A percentile compares a stretch with the other conserved stretches of the same genome.
These are phyloP conservation scores for Simplicillium aogashimaense DNA, from an alignment of 2,329 filamentous ascomycete genomes.

Conservation along the genomic window DNA sequence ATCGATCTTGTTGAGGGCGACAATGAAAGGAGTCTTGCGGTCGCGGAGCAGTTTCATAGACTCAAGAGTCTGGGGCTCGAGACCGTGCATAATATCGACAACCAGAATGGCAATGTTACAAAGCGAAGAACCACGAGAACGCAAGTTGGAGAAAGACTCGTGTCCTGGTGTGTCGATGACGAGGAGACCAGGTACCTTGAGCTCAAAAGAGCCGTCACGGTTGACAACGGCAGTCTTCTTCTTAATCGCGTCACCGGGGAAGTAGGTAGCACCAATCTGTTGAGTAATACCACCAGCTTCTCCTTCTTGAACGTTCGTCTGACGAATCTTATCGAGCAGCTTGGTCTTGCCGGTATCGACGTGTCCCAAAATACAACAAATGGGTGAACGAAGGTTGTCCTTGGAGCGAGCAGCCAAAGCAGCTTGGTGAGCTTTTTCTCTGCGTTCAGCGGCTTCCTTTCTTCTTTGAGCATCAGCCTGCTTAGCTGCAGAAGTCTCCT, in stretches of 20 bases:
- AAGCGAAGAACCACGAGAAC: slow-evolving; percentile 91
- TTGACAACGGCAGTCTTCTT: slow-evolving; percentile 94
- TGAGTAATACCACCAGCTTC: slow-evolving; percentile 99
- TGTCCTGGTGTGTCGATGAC: slow-evolving; percentile 98
- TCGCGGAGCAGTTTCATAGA: slow-evolving; percentile 92
- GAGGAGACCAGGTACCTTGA: slow-evolving; percentile 93
- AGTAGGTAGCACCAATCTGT: slow-evolving; percentile 98
- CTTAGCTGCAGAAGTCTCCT: slow-evolving; percentile 64
- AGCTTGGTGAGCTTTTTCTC: slow-evolving; percentile 84
- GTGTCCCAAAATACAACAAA: slow-evolving; percentile 99
- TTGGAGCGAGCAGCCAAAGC: slow-evolving; percentile 84
- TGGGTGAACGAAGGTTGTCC: slow-evolving; percentile 91
- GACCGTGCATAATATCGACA: slow-evolving; percentile 99
- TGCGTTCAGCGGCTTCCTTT: slow-evolving; percentile 77
- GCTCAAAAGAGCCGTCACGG: slow-evolving; percentile 78
- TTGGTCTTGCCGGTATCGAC: slow-evolving; percentile 99
- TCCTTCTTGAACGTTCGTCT: slow-evolving; percentile 97
- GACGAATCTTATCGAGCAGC: slow-evolving; percentile 92
- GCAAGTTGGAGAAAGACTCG: slow-evolving; percentile 98
- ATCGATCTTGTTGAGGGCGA: slow-evolving; percentile 99
- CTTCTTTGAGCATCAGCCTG: slow-evolving; percentile 69
- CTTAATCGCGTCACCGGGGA: slow-evolving; percentile 85
- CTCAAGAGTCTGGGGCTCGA: slow-evolving; percentile 93
- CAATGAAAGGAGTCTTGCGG: slow-evolving; percentile 94
- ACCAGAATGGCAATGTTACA: slow-evolving; percentile 99